These are phyloP conservation scores for Corinectria fuckeliana DNA, from an alignment of 2,329 filamentous ascomycete genomes.

Conservation along the genomic window DNA sequence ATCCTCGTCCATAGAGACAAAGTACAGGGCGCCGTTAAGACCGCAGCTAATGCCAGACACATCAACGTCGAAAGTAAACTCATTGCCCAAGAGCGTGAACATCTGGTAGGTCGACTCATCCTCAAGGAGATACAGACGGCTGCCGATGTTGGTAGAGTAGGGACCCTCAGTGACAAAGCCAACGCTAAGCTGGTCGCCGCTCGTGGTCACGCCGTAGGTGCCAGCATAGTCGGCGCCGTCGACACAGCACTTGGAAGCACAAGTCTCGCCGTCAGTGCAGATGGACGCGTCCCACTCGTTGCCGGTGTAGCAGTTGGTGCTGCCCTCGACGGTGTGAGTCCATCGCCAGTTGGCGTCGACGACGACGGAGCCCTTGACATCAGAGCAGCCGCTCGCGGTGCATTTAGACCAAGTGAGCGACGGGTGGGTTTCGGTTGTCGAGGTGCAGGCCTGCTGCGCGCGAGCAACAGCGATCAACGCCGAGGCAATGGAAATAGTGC, in stretches of 20 bases:
- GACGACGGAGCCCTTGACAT: conserved; percentile 56
- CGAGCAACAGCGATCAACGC: conserved; percentile 34
- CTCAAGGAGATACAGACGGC: conserved; percentile 69
- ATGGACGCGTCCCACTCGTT: conserved; percentile 53
- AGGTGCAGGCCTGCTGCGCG: conserved; percentile 58
- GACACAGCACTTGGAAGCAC: conserved; percentile 56
- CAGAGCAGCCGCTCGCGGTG: conserved; percentile 56
- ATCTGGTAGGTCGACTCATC: conserved; percentile 66
- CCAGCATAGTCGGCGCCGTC: conserved; percentile 58
- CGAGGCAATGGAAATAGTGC: conserved; percentile 33
- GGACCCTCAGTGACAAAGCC: conserved; percentile 61
- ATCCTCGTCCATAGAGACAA: conserved; percentile 65
- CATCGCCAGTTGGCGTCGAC: conserved; percentile 68
- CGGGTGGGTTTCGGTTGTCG: conserved; percentile 57
- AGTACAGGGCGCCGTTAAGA: conserved; percentile 74
- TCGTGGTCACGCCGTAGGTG: conserved; percentile 61
- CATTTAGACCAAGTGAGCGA: conserved; percentile 60
- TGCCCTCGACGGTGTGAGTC: conserved; percentile 55
- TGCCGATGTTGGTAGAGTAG: conserved; percentile 54
- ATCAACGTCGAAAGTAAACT: conserved; percentile 76
- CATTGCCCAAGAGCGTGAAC: conserved; percentile 68
- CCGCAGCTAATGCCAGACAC: conserved; percentile 71
- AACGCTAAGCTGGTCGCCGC: conserved; percentile 56
- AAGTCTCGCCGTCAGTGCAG: conserved; percentile 49
- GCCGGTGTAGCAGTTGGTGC: conserved; percentile 63